Conservation (phyloP, 1,139 yeast species). For the Debaryomycetaceae sp. region DNA sequence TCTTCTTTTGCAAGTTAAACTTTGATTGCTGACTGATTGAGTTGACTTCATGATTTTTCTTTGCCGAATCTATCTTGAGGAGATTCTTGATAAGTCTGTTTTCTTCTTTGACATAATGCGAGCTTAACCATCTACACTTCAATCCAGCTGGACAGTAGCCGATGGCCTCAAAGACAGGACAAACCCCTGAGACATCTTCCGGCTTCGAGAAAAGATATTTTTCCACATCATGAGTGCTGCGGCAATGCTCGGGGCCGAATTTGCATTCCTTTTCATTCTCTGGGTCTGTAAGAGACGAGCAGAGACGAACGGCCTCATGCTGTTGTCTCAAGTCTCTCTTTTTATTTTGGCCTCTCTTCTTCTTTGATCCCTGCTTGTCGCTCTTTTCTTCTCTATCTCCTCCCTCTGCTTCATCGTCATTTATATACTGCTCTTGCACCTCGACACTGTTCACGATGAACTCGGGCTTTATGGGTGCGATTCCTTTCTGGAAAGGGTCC, state of each 20-base stretch:
- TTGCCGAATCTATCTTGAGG: slow-evolving; percentile 33
- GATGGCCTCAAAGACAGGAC: slow-evolving; percentile 79
- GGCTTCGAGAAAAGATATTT: slow-evolving; percentile 64
- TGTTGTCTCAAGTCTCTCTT: slow-evolving; percentile 73
- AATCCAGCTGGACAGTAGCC: slow-evolving; percentile 93
- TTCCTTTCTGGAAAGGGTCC: slow-evolving; percentile 38
- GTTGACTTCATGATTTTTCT: slow-evolving; percentile 61
- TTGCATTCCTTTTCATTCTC: slow-evolving; percentile 48
- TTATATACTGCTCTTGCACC: slow-evolving; percentile 39
- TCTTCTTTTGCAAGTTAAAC: slow-evolving; percentile 57
- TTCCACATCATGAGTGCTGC: slow-evolving; percentile 70
- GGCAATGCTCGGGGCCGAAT: slow-evolving; percentile 70
- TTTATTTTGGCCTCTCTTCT: slow-evolving; percentile 83
- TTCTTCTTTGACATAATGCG: slow-evolving; percentile 59
- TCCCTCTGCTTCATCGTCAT: slow-evolving; percentile 47
- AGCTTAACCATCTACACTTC: slow-evolving; percentile 84
- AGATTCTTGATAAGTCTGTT: slow-evolving; percentile 44
- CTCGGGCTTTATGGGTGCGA: slow-evolving; percentile 66
- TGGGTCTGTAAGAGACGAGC: slow-evolving; percentile 60
- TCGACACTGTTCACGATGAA: slow-evolving; percentile 37
- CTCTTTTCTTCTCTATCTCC: slow-evolving; percentile 40
- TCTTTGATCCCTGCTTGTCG: slow-evolving; percentile 21
- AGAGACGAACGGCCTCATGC: slow-evolving; percentile 63
- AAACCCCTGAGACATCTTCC: slow-evolving; percentile 64
- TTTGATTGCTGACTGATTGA: slow-evolving; percentile 53